Base-by-base conservation (phyloP, 768 basidiomycete genomes). In the Asterophora parasitica region DNA sequence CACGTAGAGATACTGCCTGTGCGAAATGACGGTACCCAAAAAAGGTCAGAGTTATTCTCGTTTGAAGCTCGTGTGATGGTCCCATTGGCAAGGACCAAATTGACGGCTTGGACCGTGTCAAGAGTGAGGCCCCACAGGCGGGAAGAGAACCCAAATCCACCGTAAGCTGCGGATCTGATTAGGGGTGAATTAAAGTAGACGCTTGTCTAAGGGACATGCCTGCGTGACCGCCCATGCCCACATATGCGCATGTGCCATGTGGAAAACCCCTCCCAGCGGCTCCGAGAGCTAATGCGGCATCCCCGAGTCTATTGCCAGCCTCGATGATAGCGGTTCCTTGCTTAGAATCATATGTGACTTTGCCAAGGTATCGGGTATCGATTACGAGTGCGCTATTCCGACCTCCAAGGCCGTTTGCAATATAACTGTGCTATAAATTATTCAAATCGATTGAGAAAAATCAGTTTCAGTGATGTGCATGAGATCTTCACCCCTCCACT, bases 201-300 rank as follows among this genome's bases (percentile, higher is more conserved):
- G 17, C n/a, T 3, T 31, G 9, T 12, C 9, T 3, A 8, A 41
- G 12, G 4, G 2, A 35, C 13, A 39, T 35, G 63, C 75, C 64
- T 40, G 74, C 64, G 56, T 78, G 77, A 5, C 77, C 77, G 10
- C 79, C 78, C 43, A 76, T 73, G 1, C 77, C 79, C 15, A 77
- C 70, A 42, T 72, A 70, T 3, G 75, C 67, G 52, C 79, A 81
- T 1, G 71, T 73, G 0, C 81, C 79, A 52, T 80, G 79, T 7
- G 77, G 74, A 5, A 81, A 36, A 0, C 72, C 79, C 30, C 74
- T 63, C 36, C 71, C 69, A 8, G 66, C 53, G 12, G 65, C 58
- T 45, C 63, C 65, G 36, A 81, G 57, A 1, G 65, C 58, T 13
- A 63, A 53, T 7, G 75, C 73, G 9, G 79, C 59, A 46, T 78